Percentiles rank a stretch among this genome's conserved stretches.
Conservation (phyloP, 352 stramenopile species). For the Pythium phragmitis region DNA sequence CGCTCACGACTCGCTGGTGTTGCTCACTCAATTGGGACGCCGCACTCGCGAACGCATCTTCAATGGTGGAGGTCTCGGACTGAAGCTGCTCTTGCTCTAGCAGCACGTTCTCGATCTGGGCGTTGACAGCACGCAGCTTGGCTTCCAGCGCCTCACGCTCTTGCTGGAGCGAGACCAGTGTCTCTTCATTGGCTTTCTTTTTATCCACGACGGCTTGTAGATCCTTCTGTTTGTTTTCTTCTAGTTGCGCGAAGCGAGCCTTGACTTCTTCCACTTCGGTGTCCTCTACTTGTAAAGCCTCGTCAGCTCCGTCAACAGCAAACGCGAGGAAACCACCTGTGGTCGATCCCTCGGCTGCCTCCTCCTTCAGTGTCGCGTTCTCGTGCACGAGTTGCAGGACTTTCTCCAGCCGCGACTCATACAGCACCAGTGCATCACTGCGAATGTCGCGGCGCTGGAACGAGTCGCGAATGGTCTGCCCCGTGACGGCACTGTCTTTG, state of each 20-base stretch:
- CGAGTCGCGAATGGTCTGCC: conserved; percentile 72
- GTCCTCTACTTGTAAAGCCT: conserved; percentile 9
- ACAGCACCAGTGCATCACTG: conserved; percentile 59
- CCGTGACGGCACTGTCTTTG: conserved; percentile 57
- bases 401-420: conserved; percentile 39
- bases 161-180: conserved; percentile 35
- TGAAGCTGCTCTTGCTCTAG: conserved; percentile 41
- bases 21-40: conserved; percentile 43
- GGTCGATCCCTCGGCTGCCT: neutral
- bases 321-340: conserved; percentile 2
- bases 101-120: conserved; percentile 43
- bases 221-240: conserved; percentile 38
- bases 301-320: neutral
- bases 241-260: conserved; percentile 24
- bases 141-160: conserved; percentile 54
- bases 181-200: conserved; percentile 16
- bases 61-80: conserved; percentile 42
- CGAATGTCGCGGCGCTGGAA: conserved; percentile 77
- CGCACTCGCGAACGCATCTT: conserved; percentile 49
- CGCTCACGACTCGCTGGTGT: conserved; percentile 45
- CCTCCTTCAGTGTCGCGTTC: neutral
- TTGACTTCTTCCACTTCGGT: conserved; percentile 19
- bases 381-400: conserved; percentile 3
- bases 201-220: conserved; percentile 37
- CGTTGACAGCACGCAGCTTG: conserved; percentile 49